phyloP scores from a whole-genome alignment of 2,329 filamentous ascomycete species.

The Xylariales sp. region DNA sequence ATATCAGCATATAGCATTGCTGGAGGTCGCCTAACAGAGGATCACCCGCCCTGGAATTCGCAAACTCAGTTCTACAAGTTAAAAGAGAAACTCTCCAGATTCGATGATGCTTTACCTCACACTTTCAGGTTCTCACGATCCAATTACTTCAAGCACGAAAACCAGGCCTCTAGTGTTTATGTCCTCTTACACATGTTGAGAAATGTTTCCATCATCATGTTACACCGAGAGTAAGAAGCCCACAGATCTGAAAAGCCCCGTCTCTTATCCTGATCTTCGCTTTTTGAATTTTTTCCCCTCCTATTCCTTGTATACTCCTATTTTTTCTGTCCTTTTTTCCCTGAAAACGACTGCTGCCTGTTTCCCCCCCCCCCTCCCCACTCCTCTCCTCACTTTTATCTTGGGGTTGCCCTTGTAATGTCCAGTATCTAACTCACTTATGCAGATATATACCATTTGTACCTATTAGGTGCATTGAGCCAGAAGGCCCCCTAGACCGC shows the following conservation, averaged over 20 bases:
- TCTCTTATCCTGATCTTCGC: too few species aligned
- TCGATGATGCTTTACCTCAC: constrained; percentile 49
- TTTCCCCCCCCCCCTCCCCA: too few species aligned
- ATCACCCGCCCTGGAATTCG: constrained; percentile 54
- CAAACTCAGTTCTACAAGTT: constrained; percentile 51
- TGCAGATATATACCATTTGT: constrained; percentile 54
- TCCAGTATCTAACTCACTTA: too few species aligned
- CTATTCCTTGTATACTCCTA: too few species aligned
- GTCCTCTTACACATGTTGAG: constrained; percentile 64
- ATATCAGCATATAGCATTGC: constrained; percentile 51
- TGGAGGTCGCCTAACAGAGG: constrained; percentile 46
- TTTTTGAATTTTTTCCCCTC: too few species aligned
- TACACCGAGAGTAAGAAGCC: constrained; percentile 60
- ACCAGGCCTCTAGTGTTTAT: constrained; percentile 59
- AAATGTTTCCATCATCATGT: constrained; percentile 61
- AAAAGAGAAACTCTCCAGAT: constrained; percentile 43
- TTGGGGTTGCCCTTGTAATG: too few species aligned
- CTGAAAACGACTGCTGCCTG: background rate
- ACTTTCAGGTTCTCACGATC: constrained; percentile 53
- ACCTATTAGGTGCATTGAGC: constrained; percentile 46
- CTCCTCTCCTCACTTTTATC: too few species aligned
- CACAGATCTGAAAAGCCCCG: too few species aligned
- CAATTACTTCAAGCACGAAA: constrained; percentile 64
- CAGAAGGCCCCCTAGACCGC: constrained; percentile 54
- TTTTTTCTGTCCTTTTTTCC: background rate